Conservation (phyloP, 768 basidiomycete genomes). For the Auricularia heimuer region DNA sequence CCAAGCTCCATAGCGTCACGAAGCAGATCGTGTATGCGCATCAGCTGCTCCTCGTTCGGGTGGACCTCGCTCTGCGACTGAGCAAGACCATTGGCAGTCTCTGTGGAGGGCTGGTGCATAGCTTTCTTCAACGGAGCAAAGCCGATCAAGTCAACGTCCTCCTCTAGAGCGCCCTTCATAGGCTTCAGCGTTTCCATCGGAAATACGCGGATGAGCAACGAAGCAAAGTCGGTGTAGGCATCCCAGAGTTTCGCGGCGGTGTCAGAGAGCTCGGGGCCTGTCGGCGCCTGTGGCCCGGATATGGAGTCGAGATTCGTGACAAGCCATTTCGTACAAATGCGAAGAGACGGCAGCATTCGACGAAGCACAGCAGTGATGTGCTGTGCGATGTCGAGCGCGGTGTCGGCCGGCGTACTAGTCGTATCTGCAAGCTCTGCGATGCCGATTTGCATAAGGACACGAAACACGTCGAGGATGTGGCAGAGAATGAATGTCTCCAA, state of each 20-base stretch:
- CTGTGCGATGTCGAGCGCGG: constrained; percentile 54
- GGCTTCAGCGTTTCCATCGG: constrained; percentile 51
- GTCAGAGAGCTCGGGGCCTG: constrained; percentile 28
- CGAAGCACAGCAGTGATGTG: constrained; percentile 80
- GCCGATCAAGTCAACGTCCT: constrained; percentile 82
- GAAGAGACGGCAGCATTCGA: constrained; percentile 74
- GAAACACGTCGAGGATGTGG: constrained; percentile 59
- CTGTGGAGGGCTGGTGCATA: constrained; percentile 31
- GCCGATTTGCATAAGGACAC: constrained; percentile 56
- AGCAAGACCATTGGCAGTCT: constrained; percentile 13
- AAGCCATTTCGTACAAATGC: constrained; percentile 87
- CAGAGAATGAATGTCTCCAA: constrained; percentile 57
- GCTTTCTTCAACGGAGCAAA: constrained; percentile 71
- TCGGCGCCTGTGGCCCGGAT: constrained; percentile 22
- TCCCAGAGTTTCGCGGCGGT: constrained; percentile 55
- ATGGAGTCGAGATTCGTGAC: constrained; percentile 43
- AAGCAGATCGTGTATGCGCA: constrained; percentile 83
- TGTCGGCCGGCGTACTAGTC: constrained; percentile 32
- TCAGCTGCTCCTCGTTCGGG: constrained; percentile 92
- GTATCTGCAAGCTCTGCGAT: constrained; percentile 48
- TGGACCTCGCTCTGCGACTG: constrained; percentile 36
- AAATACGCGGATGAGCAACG: constrained; percentile 53
- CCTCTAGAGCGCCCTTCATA: constrained; percentile 61
- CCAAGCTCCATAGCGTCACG: constrained; percentile 45
- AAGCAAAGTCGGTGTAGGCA: constrained; percentile 56